A percentile compares a stretch with the other conserved stretches of the same genome.
Conservation (phyloP, 345 rosid genomes). For the Abelmoschus esculentus region DNA sequence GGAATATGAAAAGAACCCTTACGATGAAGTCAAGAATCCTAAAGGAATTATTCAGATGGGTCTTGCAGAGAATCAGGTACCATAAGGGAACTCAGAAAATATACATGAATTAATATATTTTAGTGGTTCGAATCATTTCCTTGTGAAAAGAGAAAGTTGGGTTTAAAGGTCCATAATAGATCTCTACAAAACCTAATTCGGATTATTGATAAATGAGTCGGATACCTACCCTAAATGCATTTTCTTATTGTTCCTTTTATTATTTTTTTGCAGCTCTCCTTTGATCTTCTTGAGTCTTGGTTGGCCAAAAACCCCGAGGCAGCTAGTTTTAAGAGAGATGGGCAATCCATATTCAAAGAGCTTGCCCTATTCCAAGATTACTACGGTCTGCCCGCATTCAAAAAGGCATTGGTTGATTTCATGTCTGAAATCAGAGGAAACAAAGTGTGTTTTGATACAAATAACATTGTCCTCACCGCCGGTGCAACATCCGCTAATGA, state of each 20-base stretch:
- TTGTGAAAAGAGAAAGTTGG: no score
- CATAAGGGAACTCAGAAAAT: conserved; percentile 56
- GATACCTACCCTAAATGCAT: no score
- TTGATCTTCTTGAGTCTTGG: conserved; percentile 69
- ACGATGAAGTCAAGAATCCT: no score
- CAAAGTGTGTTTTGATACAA: conserved; percentile 52
- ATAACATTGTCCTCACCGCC: conserved; percentile 56
- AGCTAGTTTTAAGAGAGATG: conserved; percentile 47
- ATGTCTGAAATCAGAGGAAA: no score
- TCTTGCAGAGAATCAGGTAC: no score
- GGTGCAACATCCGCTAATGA: conserved; percentile 87
- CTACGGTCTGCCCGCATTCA: conserved; percentile 64
- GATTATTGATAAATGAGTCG: no score
- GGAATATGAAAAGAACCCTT: no score
- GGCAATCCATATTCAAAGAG: conserved; percentile 59
- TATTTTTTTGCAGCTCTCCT: conserved; percentile 39
- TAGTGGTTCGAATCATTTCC: no score
- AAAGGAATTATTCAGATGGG: no score
- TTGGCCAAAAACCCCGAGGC: conserved; percentile 58
- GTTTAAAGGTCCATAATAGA: no score
- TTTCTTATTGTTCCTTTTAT: neutral
- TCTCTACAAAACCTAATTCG: no score
- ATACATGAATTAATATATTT: no score
- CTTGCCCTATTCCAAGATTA: conserved; percentile 86
- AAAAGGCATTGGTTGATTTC: conserved; percentile 64